A percentile compares a stretch with the other conserved stretches of the same genome.
These are phyloP conservation scores for Isabelozyma gotoi DNA, from an alignment of 805 yeast genomes.

Conservation along the genomic window DNA sequence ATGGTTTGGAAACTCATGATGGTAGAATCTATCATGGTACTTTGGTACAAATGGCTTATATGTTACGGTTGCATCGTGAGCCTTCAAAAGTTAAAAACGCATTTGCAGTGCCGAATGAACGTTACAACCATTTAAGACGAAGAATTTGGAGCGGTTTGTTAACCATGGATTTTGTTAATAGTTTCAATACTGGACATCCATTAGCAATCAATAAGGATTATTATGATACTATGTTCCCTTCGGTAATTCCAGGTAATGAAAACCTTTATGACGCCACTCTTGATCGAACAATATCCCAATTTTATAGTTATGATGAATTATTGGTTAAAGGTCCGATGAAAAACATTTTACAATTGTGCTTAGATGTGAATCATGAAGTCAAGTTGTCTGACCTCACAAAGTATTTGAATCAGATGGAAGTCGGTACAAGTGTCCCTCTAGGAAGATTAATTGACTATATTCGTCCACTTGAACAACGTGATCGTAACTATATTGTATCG, in stretches of 20 bases:
- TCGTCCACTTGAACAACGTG: conserved; percentile 3
- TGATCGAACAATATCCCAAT: conserved; percentile 36
- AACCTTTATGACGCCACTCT: conserved; percentile 32
- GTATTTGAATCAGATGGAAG: conserved; percentile 32
- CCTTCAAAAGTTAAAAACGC: conserved; percentile 39
- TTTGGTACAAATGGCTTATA: conserved; percentile 44
- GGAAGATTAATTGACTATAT: conserved; percentile 14
- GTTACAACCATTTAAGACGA: conserved; percentile 48
- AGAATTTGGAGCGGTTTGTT: conserved; percentile 56
- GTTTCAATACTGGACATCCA: conserved; percentile 47
- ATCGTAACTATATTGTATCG: not conserved
- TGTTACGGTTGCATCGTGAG: conserved; percentile 48
- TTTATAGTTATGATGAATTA: conserved; percentile 20
- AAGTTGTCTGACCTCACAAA: conserved; percentile 30
- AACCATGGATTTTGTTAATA: conserved; percentile 30
- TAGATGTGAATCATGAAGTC: conserved; percentile 35
- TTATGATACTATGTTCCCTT: conserved; percentile 52
- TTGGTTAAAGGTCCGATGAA: conserved; percentile 28
- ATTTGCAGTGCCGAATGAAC: conserved; percentile 14
- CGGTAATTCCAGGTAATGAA: conserved; percentile 22
- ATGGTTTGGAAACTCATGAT: conserved; percentile 36
- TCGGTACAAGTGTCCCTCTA: conserved; percentile 18
- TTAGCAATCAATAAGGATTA: conserved; percentile 32
- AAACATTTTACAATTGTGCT: conserved; percentile 31
- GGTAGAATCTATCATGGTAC: conserved; percentile 21